These are phyloP conservation scores for Globisporangium yorkense DNA, from an alignment of 352 stramenopile genomes.

Conservation along the genomic window DNA sequence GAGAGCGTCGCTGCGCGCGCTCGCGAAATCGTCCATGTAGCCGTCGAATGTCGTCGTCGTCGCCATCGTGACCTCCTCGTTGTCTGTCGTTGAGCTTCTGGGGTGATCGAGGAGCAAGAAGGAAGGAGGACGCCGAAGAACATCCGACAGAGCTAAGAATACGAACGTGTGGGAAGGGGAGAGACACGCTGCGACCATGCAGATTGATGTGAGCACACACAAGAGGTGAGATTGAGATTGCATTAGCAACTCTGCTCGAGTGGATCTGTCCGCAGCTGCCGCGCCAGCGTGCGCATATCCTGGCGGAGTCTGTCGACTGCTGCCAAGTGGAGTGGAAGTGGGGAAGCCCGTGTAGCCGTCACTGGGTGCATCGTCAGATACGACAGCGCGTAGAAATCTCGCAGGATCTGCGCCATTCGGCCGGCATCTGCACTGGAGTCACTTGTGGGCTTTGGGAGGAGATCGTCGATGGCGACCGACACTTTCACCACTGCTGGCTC, in stretches of 20 bases:
- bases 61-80: not conserved
- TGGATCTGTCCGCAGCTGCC: slow-evolving; percentile 16
- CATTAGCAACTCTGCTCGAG: slow-evolving; percentile 6
- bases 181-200: not conserved
- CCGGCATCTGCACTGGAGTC: slow-evolving; percentile 1
- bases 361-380: slow-evolving; percentile 73
- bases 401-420: slow-evolving; percentile 28
- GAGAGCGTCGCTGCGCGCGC: slow-evolving; percentile 36
- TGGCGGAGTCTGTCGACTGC: slow-evolving; percentile 26
- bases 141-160: not conserved
- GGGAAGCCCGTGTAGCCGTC: slow-evolving; percentile 52
- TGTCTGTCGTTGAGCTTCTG: not conserved
- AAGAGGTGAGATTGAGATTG: too few species aligned
- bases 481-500: slow-evolving; percentile 33
- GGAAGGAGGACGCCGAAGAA: not conserved
- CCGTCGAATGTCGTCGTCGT: slow-evolving; percentile 32
- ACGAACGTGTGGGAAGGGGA: not conserved
- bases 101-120: not conserved
- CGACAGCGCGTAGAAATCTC: slow-evolving; percentile 57
- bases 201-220: not conserved
- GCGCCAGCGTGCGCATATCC: slow-evolving; percentile 14
- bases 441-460: not conserved
- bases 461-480: slow-evolving; percentile 20
- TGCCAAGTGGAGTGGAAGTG: slow-evolving; percentile 52
- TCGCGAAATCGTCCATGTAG: slow-evolving; percentile 50